Evolutionary conservation across 129 eudicot species (phyloP).

Genomic region (Arctium lappa): DNA sequence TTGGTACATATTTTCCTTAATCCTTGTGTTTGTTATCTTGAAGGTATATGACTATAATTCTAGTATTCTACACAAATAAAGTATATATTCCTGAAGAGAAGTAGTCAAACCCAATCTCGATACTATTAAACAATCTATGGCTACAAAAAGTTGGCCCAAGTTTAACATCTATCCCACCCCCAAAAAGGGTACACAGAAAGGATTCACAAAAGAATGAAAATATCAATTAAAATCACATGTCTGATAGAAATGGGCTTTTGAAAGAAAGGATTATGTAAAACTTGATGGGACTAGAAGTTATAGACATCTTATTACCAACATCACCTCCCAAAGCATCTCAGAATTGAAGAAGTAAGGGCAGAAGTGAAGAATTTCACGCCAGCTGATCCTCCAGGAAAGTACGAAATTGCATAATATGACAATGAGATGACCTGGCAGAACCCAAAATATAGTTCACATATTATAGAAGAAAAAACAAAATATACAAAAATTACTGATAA

Average conservation of each 20-base stretch:
- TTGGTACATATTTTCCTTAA: too few relatives aligned
- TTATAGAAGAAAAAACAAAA: not conserved
- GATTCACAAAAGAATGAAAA: constrained; percentile 17
- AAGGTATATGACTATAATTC: not conserved
- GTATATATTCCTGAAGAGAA: not conserved
- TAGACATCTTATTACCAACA: constrained; percentile 2
- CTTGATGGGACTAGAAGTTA: not conserved
- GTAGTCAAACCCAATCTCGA: not conserved
- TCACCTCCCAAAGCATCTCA: constrained; percentile 92
- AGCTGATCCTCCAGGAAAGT: constrained; percentile 97
- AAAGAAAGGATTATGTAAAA: constrained; percentile 4
- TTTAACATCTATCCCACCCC: constrained; percentile 2
- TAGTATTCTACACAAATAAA: not conserved
- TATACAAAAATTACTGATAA: not conserved
- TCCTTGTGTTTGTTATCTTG: not conserved
- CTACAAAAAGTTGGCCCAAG: not conserved
- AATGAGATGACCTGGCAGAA: constrained; percentile 75
- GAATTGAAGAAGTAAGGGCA: constrained; percentile 58
- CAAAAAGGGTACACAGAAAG: not conserved
- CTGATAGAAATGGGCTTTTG: not conserved
- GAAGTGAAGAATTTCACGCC: constrained; percentile 85
- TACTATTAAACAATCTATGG: not conserved
- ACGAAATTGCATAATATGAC: constrained; percentile 81
- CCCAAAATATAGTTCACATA: not conserved
- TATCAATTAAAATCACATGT: not conserved